A percentile compares a stretch with the other conserved stretches of the same genome.
These are phyloP conservation scores for Gnomoniopsis smithogilvyi DNA, from an alignment of 2,329 filamentous ascomycete species.

Conservation along the genomic window DNA sequence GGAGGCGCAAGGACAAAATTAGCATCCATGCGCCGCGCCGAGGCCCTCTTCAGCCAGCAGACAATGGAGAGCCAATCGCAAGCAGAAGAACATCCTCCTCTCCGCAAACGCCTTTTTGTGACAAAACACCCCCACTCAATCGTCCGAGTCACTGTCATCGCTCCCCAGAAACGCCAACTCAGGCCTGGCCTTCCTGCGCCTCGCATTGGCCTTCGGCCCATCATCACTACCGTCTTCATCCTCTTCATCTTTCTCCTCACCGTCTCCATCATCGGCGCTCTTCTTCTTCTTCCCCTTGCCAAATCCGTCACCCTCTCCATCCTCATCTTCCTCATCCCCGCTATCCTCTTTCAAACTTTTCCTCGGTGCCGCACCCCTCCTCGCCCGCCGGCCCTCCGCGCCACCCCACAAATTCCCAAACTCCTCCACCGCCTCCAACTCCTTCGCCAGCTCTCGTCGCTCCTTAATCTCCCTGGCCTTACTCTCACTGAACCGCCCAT, in stretches of 20 bases:
- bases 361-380: conserved; percentile 37
- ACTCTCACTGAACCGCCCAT: conserved; percentile 79
- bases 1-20: no score
- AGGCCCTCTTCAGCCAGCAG: no score
- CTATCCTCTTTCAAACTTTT: conserved; percentile 31
- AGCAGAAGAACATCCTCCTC: neutral
- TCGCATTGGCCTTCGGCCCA: conserved; percentile 38
- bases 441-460: conserved; percentile 75
- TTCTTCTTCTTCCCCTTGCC: conserved; percentile 26
- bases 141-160: conserved; percentile 69
- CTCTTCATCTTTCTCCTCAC: conserved; percentile 28
- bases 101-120: neutral
- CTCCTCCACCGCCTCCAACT: conserved; percentile 80
- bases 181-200: conserved; percentile 43
- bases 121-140: conserved; percentile 35
- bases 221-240: conserved; percentile 27
- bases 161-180: conserved; percentile 66
- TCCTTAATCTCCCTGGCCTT: conserved; percentile 88
- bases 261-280: conserved; percentile 23
- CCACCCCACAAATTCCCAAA: conserved; percentile 77
- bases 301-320: conserved; percentile 28
- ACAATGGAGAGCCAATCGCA: neutral
- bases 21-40: no score
- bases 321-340: conserved; percentile 28
- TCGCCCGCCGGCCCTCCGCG: conserved; percentile 35